Base-by-base conservation (phyloP, 495 filamentous ascomycete genomes). In the Penicillium turbatum region DNA sequence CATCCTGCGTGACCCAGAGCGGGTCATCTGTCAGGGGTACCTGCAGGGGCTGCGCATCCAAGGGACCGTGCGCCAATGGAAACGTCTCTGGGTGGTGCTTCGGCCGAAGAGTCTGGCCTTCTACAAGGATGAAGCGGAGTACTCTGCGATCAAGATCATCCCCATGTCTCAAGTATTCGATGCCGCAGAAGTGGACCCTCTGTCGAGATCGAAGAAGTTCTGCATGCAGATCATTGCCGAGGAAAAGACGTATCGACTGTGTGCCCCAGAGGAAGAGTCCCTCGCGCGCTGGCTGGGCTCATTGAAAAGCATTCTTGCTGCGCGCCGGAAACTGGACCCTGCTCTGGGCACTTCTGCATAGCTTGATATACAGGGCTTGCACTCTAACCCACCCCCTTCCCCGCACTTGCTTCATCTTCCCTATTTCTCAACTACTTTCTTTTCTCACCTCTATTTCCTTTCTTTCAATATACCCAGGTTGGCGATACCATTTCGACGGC, bases 141-240 rank as follows among this genome's bases (percentile, higher is more conserved):
- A 97, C 67, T 86, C 87, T 15, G 89, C 92, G 2, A 72, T 86
- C 53, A 86, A 91, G 48, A 86, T 98, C 60, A 76, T 97, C 40
- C 84, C 86, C 2, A 80, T 97, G 61, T 76, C 82, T 6, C 84
- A 80, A 36, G 84, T 98, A 53, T 87, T 97, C 63, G 88, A 96
- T 61, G 93, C 89, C 19, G 90, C 96, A 27, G 93, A 98, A 51
- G 87, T 95, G 46, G 89, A 97, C 55, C 86, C 92, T 0, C 68
- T 93, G 58, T 93, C 88, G 40, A 85, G 82, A 55, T 93, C 85
- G 34, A 96, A 95, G 73, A 80, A 71, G 37, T 82, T 86, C 63
- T 98, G 93, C 69, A 74, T 97, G 72, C 93, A 98, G 67, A 82
- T 97, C 61, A 96, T 98, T 70, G 88, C 88, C 40, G 92, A 95